Percentiles rank a stretch among this genome's conserved stretches.
phyloP scores from a whole-genome alignment of 2,329 filamentous ascomycete genomes.

The Curvularia lunata region DNA sequence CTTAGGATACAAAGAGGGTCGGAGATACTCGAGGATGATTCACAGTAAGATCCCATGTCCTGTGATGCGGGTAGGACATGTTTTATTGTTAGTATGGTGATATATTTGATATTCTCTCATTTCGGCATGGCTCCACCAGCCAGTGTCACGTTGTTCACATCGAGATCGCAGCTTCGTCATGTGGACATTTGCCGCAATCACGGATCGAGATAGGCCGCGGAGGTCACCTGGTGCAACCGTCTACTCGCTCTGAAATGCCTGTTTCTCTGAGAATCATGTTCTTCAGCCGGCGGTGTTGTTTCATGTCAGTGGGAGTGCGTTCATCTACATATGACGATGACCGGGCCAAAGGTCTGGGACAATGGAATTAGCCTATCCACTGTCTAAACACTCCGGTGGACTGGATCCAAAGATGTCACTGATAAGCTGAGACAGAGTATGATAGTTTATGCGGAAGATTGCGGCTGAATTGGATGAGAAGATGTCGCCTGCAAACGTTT shows the following conservation, averaged over 20 bases:
- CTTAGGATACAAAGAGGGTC: too few species aligned
- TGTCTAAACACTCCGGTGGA: not conserved
- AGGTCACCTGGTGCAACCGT: not conserved
- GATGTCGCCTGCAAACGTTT: not conserved
- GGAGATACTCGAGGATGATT: not conserved
- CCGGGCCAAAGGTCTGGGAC: not conserved
- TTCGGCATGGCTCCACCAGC: too few species aligned
- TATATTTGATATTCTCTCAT: not conserved
- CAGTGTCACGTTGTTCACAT: not conserved
- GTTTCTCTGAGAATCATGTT: not conserved
- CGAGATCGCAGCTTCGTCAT: not conserved
- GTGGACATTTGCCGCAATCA: not conserved
- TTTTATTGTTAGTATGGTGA: not conserved
- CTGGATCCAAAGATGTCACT: not conserved
- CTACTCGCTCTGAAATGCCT: not conserved
- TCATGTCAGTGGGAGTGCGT: not conserved
- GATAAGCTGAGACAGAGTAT: not conserved
- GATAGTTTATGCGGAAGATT: not conserved
- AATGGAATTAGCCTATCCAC: not conserved
- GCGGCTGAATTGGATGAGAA: not conserved
- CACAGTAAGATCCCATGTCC: too few species aligned
- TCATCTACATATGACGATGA: not conserved
- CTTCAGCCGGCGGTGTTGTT: conserved; percentile 1
- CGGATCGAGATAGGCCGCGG: not conserved
- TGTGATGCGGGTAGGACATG: not conserved